Conservation (phyloP, 208 protist species). For the Leishmania aethiopica region DNA sequence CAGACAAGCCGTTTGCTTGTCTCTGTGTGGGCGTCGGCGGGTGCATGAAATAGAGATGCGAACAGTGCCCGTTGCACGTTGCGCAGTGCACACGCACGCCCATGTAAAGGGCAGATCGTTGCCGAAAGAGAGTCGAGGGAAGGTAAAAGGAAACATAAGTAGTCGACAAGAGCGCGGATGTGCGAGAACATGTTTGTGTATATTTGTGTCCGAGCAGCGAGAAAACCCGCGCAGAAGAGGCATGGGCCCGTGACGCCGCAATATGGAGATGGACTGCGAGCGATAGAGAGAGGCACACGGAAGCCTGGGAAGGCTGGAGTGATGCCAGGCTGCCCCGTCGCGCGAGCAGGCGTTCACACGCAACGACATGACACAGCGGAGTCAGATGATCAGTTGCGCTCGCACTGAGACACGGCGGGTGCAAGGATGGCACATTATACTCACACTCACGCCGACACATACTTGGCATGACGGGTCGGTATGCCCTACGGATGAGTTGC, state of each 20-base stretch:
- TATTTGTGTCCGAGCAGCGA: not conserved
- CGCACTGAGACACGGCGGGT: not conserved
- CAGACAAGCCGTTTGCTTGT: not conserved
- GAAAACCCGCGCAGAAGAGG: not conserved
- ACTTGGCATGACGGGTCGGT: too few relatives aligned
- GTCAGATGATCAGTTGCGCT: not conserved
- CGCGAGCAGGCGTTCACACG: not conserved
- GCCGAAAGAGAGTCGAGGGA: not conserved
- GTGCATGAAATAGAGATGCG: not conserved
- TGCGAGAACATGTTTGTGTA: not conserved
- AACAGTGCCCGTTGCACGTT: not conserved
- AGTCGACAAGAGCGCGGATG: not conserved
- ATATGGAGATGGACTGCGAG: not conserved
- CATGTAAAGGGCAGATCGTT: not conserved
- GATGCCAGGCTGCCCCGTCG: not conserved
- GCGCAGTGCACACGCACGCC: not conserved
- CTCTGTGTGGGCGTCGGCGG: not conserved
- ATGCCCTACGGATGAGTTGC: not conserved
- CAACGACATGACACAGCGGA: not conserved
- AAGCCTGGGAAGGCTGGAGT: not conserved
- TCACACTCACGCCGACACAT: too few relatives aligned
- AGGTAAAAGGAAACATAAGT: not conserved
- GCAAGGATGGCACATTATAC: not conserved
- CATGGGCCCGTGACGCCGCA: not conserved
- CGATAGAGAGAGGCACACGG: not conserved